These are phyloP conservation scores for Cyberlindnera mrakii DNA, from an alignment of 805 yeast genomes.

Conservation along the genomic window DNA sequence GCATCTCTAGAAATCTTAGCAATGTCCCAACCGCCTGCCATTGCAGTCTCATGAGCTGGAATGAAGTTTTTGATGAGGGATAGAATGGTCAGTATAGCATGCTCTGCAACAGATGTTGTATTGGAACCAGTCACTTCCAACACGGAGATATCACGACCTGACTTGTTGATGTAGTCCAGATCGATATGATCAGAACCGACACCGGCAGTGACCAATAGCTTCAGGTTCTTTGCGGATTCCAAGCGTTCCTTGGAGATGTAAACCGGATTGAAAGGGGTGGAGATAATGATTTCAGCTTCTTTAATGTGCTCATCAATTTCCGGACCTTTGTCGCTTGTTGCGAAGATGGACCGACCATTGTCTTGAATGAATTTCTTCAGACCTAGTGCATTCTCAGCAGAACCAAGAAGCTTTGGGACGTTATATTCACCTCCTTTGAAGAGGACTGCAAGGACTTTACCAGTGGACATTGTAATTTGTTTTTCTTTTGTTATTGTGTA, in stretches of 20 bases:
- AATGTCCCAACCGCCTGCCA: constrained; percentile 64
- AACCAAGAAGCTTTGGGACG: constrained; percentile 51
- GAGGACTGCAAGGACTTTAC: constrained; percentile 24
- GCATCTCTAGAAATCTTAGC: constrained; percentile 71
- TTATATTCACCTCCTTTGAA: constrained; percentile 27
- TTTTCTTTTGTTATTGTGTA: no score
- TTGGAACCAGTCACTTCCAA: constrained; percentile 81
- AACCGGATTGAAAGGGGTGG: constrained; percentile 82
- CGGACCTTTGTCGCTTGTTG: constrained; percentile 67
- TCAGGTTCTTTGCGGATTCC: constrained; percentile 63
- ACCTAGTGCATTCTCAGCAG: constrained; percentile 73
- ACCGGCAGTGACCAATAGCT: constrained; percentile 72
- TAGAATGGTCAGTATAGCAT: constrained; percentile 68
- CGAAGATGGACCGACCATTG: constrained; percentile 60
- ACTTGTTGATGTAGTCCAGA: constrained; percentile 53
- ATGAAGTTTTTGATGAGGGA: constrained; percentile 69
- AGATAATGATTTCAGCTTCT: constrained; percentile 71
- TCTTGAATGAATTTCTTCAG: constrained; percentile 55
- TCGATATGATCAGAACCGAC: constrained; percentile 83
- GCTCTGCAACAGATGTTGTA: constrained; percentile 77
- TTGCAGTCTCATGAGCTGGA: constrained; percentile 69
- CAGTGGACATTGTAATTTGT: constrained; percentile 7
- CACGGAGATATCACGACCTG: constrained; percentile 57
- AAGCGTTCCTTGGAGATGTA: constrained; percentile 64
- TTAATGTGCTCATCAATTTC: constrained; percentile 58